Base-by-base conservation (phyloP, 2,329 filamentous ascomycete species). In the Dactylella cylindrospora region DNA sequence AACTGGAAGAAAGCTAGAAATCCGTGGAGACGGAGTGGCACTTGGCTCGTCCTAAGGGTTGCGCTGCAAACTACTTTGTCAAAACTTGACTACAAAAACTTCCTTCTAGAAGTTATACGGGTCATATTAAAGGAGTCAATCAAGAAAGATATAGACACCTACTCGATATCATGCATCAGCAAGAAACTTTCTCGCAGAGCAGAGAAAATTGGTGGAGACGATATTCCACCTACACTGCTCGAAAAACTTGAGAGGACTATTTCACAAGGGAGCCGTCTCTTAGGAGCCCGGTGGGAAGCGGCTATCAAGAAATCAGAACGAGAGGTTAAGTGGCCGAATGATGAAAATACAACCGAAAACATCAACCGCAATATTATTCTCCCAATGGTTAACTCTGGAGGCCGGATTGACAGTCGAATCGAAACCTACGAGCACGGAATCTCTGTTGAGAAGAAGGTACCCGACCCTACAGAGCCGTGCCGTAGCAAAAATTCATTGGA, bases 31-130 rank as follows among this genome's bases (percentile, higher is more conserved):
- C 70, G 77, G 38, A 82, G 79, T 12, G 46, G 71, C 0, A 57
- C 78, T 0, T 84, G 80, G 80, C 71, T 84, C 0, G 70, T 82
- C 0, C 47, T 83, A 3, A 76, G 80, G 0, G 78, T 81, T 0
- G 68, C 73, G 0, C 62, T 81, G 2, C 79, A 83, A 45, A 69
- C 72, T 12, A 50, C 47, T 25, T 12, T 51, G 26, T 40, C 26
- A 44, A 20, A 13, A 10, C 10, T 32, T 7, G 5, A 51, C 10
- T 41, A 65, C 32, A 53, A 53, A 57, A 26, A 6, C 2, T 36
- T 61, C 73, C 22, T 70, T 78, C 65, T 73, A 79, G 69, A 59
- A 71, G 0, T 44, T 5, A 47, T 49, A 3, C 39, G 55, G 0
- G 49, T 78, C 3, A 61, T 79, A 6, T 29, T 70, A 0, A 5